Base-by-base conservation (phyloP, 1,284 basidiomycete species). In the Omphalotus olearius region DNA sequence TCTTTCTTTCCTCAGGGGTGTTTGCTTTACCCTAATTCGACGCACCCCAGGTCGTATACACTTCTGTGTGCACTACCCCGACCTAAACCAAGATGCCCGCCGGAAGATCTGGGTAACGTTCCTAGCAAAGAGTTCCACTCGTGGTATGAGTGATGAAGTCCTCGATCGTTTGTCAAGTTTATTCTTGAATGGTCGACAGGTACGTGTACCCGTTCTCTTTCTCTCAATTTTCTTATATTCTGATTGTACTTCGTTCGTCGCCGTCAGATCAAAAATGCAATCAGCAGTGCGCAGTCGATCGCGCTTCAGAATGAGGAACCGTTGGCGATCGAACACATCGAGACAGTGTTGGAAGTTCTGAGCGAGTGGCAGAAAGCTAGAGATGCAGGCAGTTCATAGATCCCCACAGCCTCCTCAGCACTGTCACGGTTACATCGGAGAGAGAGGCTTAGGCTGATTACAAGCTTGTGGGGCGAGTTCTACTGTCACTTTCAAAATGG, bases 71-170 rank as follows among this genome's bases (percentile, higher is more conserved):
- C 53, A 63, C 25, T 66, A 66, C 51, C 58, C 62, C 2, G 64
- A 66, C 23, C 60, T 68, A 14, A 59, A 54, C 26, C 47, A 43
- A 18, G 51, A 44, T 4, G 52, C 65, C 13, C 60, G 62, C 9
- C 55, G 49, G 25, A n/a, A 45, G 4, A 61, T 68, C 26, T 68
- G 65, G 66, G 53, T 51, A 10, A 61, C 45, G 1, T 66, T 66
- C 59, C 55, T 64, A 25, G 33, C 45, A 6, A 57, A 59, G 35
- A 56, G 50, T 4, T 39, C 37, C 13, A 33, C 30, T 33, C 30
- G 7, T 7, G 48, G 23, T 18, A 30, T 52, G 11, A 28, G 23
- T 1, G 39, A 47, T 1, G 49, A 54, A 6, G 23, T 55, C 59
- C 26, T 66, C 11, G 33, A 57, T 37, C n/a, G 51, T 9, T 51